Base-by-base conservation (phyloP, 306 rosid genomes). In the Trichosanthes truncata region DNA sequence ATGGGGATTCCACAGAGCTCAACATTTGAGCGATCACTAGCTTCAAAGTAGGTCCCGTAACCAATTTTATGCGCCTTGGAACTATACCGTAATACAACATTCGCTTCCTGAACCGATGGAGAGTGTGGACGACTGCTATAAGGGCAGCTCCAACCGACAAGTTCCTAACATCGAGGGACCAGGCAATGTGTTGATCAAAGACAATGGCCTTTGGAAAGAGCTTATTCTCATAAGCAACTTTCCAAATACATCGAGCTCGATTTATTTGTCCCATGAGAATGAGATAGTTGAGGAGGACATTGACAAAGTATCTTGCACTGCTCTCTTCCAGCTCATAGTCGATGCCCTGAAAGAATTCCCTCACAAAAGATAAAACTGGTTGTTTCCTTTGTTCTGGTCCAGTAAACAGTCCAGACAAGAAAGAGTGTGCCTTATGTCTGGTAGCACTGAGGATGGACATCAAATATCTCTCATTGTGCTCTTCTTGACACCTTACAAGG, bases 121-220 rank as follows among this genome's bases (percentile, higher is more conserved):
- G 98, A 1, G 96, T 95, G 85, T 95, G 98, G 59, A 89, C 97
- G 6, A 90, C 92, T 18, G 98, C 96, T 78, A 94, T 77, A 49
- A 91, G 91, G 52, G 97, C 97, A 8, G 97, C 97, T 76, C 98
- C 98, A 21, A 94, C 97, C 0, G 98, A 92, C 82, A 95, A 89
- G 89, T 95, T 92, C 82, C 98, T 87, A 73, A 95, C 96, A 41
- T 95, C 97, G 71, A 92, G 97, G 23, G 98, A 91, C 98, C 97
- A 95, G 72, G 98, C 97, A 76, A 95, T 92, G 80, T 95, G 97
- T 87, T 92, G 98, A 86, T 92, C 92, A 26, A 95, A 92, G 11
- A 92, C 93, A 77, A 95, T 95, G 56, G 98, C 98, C 87, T 91
- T 95, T 0, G 98, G 98, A 84, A 95, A 95, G 82, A 95, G 98